phyloP scores from a whole-genome alignment of 2,329 filamentous ascomycete species.

The Neospermospora avenae region DNA sequence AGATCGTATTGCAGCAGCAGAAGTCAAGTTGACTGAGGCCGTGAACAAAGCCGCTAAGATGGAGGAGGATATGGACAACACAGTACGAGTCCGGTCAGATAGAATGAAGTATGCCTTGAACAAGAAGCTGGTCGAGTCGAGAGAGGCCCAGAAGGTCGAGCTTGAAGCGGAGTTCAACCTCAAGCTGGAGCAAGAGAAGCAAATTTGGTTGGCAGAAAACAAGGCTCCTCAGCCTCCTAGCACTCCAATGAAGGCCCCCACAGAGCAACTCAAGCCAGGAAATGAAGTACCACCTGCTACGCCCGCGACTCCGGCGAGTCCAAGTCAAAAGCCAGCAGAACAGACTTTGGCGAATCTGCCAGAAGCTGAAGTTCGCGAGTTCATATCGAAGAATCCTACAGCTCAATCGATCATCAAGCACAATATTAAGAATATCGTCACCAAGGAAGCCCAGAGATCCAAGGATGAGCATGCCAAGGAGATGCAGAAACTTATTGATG shows the following conservation, averaged over 20 bases:
- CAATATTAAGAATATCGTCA: conserved; percentile 69
- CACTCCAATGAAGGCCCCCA: conserved; percentile 28
- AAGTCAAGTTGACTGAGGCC: conserved; percentile 60
- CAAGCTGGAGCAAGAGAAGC: conserved; percentile 59
- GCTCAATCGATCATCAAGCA: conserved; percentile 44
- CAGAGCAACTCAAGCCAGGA: conserved; percentile 41
- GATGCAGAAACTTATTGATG: conserved; percentile 54
- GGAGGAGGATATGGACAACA: conserved; percentile 58
- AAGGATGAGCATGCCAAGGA: conserved; percentile 56
- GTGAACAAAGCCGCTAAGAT: conserved; percentile 56
- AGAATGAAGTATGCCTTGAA: conserved; percentile 67
- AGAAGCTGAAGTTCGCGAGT: conserved; percentile 54
- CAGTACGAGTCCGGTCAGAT: conserved; percentile 63
- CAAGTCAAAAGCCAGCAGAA: conserved; percentile 18
- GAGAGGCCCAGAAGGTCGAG: conserved; percentile 51
- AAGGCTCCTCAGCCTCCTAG: conserved; percentile 24
- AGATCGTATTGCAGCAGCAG: conserved; percentile 56
- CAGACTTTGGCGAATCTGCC: conserved; percentile 39
- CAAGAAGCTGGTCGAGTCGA: conserved; percentile 60
- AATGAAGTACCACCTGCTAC: conserved; percentile 7
- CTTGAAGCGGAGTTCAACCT: conserved; percentile 45
- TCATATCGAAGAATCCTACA: conserved; percentile 52
- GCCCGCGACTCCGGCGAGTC: conserved; percentile 25
- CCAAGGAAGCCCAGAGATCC: conserved; percentile 59
- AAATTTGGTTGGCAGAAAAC: conserved; percentile 58